A percentile compares a stretch with the other conserved stretches of the same genome.
phyloP scores from a whole-genome alignment of 176 grass and related monocot species.

The Puccinellia tenuiflora region DNA sequence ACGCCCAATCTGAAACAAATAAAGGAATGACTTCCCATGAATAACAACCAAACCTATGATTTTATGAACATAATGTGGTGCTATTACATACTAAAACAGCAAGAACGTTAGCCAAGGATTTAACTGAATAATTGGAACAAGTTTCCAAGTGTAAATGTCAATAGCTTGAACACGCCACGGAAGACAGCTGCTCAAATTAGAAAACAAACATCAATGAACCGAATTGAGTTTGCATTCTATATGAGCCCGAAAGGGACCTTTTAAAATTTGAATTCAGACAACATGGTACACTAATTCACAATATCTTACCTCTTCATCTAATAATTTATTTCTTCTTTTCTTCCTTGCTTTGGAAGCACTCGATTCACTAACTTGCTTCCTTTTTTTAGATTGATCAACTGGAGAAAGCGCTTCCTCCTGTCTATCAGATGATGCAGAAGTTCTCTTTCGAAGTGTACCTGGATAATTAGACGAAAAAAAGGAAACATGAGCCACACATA shows the following conservation, averaged over 20 bases:
- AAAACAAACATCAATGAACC: not conserved
- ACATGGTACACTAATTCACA: not conserved
- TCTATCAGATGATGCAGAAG: slow-evolving; percentile 10
- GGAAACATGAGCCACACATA: slow-evolving; percentile 1
- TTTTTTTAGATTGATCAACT: slow-evolving; percentile 15
- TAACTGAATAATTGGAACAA: slow-evolving; percentile 16
- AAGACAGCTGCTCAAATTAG: not conserved
- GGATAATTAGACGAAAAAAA: slow-evolving; percentile 5
- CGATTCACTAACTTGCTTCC: slow-evolving; percentile 18
- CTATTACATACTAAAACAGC: not conserved
- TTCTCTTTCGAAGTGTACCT: slow-evolving; percentile 28
- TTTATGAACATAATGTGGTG: slow-evolving; percentile 5
- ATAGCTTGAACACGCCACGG: not conserved
- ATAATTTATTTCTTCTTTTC: not conserved
- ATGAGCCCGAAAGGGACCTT: not conserved
- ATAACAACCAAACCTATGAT: not conserved
- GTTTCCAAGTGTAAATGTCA: not conserved
- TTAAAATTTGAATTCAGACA: not conserved
- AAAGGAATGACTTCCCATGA: not conserved
- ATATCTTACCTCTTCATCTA: not conserved
- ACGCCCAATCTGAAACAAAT: not conserved
- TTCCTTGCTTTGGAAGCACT: slow-evolving; percentile 10
- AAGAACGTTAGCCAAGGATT: not conserved
- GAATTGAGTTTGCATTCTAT: not conserved
- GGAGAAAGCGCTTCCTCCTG: slow-evolving; percentile 19